A percentile compares a stretch with the other conserved stretches of the same genome.
phyloP scores from a whole-genome alignment of 2,329 filamentous ascomycete genomes.

The Periconia macrospinosa region DNA sequence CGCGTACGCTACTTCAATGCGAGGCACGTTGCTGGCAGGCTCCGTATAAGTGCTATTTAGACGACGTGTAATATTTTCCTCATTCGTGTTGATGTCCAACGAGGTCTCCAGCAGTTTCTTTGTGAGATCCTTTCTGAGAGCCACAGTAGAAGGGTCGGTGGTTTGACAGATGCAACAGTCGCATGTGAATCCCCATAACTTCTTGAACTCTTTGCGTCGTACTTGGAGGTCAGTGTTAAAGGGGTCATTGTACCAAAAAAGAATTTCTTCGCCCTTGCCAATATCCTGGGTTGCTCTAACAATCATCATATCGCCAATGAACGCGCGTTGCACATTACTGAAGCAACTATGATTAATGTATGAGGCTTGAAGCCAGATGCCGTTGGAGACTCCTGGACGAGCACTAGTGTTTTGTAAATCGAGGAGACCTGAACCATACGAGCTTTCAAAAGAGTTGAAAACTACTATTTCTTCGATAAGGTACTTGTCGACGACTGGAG shows the following conservation, averaged over 20 bases:
- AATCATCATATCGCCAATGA: slow-evolving; percentile 44
- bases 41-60: too few species aligned
- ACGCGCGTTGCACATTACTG: slow-evolving; percentile 40
- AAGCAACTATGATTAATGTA: slow-evolving; percentile 51
- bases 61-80: too few species aligned
- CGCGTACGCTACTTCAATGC: too few species aligned
- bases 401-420: slow-evolving; percentile 3
- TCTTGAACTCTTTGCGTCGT: not conserved
- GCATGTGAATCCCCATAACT: slow-evolving; percentile 20
- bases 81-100: too few species aligned
- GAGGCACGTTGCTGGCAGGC: too few species aligned
- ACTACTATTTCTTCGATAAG: slow-evolving; percentile 48
- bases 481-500: slow-evolving; percentile 53
- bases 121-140: not conserved
- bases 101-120: slow-evolving; percentile 8
- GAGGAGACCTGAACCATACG: slow-evolving; percentile 13
- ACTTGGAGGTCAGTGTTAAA: too few species aligned
- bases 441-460: slow-evolving; percentile 51
- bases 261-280: slow-evolving; percentile 15
- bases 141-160: slow-evolving; percentile 2
- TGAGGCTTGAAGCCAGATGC: slow-evolving; percentile 45
- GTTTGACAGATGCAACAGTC: slow-evolving; percentile 19
- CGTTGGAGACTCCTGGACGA: slow-evolving; percentile 7
- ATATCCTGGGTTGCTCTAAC: slow-evolving; percentile 44
- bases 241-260: slow-evolving; percentile 14